phyloP scores from a whole-genome alignment of 73 alveolate species.

The Symbiodinium natans region DNA sequence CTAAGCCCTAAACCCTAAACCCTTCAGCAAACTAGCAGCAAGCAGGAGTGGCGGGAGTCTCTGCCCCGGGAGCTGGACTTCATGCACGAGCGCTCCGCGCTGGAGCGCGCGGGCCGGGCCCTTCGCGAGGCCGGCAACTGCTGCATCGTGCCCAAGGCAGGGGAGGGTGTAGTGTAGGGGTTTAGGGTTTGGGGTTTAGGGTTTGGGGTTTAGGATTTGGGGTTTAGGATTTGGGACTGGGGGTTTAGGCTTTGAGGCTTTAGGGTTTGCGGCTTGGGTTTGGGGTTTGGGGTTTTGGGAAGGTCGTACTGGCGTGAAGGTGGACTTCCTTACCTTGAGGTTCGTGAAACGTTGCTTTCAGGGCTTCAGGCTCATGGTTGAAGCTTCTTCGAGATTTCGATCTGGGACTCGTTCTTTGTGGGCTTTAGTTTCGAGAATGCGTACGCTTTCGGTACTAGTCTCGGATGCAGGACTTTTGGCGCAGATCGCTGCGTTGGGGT shows the following conservation, averaged over 20 bases:
- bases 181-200: not conserved
- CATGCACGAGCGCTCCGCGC: slow-evolving; percentile 42
- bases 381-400: no score
- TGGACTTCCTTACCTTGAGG: no score
- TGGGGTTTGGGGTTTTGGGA: not conserved
- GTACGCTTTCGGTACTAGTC: no score
- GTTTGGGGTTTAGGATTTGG: not conserved
- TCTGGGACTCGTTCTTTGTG: no score
- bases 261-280: not conserved
- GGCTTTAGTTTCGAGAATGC: no score
- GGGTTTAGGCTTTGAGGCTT: not conserved
- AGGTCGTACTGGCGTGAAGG: no score
- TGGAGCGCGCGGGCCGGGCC: slow-evolving; percentile 57
- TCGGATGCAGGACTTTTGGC: no score
- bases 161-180: not conserved
- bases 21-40: not conserved
- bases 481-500: no score
- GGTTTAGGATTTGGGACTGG: not conserved
- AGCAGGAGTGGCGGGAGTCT: slow-evolving; percentile 78
- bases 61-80: slow-evolving; percentile 81
- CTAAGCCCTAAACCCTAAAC: not conserved
- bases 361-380: no score
- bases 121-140: slow-evolving; percentile 33
- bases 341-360: no score
- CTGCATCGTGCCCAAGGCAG: slow-evolving; percentile 60